phyloP scores from a whole-genome alignment of 768 basidiomycete species.

The Leccinum disarticulatum region DNA sequence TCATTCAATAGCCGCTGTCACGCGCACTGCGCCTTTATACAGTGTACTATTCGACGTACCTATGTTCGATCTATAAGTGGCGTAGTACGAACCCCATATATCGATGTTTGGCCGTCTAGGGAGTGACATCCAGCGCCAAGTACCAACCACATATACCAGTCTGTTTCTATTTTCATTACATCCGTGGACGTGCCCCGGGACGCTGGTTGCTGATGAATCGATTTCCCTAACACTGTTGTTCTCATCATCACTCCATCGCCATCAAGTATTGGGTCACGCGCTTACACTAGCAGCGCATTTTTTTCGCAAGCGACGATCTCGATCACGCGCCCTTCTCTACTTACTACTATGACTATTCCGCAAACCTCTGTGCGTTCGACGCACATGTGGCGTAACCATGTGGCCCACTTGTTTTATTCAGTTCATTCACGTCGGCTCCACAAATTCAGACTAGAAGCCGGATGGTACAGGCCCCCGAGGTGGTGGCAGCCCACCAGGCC shows the following conservation, averaged over 20 bases:
- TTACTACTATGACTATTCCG: not conserved
- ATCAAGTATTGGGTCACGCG: too few relatives aligned
- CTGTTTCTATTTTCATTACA: not conserved
- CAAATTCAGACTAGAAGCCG: not conserved
- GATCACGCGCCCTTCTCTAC: not conserved
- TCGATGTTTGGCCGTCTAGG: not conserved
- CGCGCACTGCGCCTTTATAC: not conserved
- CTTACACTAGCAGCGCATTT: too few relatives aligned
- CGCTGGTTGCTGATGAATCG: not conserved
- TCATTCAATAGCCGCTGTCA: not conserved
- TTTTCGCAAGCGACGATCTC: not conserved
- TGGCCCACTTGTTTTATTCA: not conserved
- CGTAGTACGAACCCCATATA: not conserved
- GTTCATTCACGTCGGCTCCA: not conserved
- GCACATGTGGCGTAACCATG: not conserved
- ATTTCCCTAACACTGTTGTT: not conserved
- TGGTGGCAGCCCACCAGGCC: not conserved
- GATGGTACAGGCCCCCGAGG: not conserved
- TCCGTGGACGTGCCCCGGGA: not conserved
- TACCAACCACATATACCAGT: not conserved
- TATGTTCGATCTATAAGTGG: not conserved
- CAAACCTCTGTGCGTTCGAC: not conserved
- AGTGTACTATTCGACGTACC: not conserved
- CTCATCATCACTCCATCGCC: not conserved
- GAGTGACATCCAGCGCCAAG: not conserved